Percentiles rank a stretch among this genome's conserved stretches.
These are phyloP conservation scores for Candolleomyces eurysporus DNA, from an alignment of 768 basidiomycete genomes.

Conservation along the genomic window DNA sequence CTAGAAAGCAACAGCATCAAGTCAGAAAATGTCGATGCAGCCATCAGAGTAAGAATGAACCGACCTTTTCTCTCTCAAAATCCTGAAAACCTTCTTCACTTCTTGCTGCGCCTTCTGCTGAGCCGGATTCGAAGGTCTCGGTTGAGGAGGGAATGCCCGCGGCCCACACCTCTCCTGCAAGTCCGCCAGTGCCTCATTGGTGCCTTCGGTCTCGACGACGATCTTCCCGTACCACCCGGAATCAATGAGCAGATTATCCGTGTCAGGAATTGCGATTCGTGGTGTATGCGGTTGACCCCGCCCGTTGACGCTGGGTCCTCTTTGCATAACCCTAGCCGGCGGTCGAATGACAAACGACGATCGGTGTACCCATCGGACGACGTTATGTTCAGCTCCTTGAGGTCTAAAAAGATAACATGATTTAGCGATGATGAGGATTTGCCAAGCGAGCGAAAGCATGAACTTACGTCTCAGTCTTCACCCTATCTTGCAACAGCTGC, in stretches of 20 bases:
- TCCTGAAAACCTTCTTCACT: slow-evolving; percentile 51
- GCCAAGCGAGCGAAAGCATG: background rate
- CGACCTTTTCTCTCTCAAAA: slow-evolving; percentile 75
- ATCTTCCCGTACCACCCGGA: slow-evolving; percentile 82
- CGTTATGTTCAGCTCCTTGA: slow-evolving; percentile 74
- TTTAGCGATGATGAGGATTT: slow-evolving; percentile 2
- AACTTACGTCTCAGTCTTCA: slow-evolving; percentile 78
- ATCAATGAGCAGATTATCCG: slow-evolving; percentile 60
- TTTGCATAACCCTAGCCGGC: slow-evolving; percentile 29
- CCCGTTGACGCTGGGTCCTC: slow-evolving; percentile 24
- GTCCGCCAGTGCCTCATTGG: slow-evolving; percentile 80
- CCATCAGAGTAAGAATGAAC: slow-evolving; percentile 24
- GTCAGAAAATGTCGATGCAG: slow-evolving; percentile 2
- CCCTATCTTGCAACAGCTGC: slow-evolving; percentile 74
- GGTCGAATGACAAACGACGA: slow-evolving; percentile 72
- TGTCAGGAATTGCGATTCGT: slow-evolving; percentile 54
- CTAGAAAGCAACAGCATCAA: slow-evolving; percentile 30
- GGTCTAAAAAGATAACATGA: slow-evolving; percentile 43
- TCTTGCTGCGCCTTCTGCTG: slow-evolving; percentile 20
- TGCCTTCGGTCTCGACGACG: slow-evolving; percentile 83
- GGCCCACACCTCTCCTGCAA: slow-evolving; percentile 71
- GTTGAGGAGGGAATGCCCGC: slow-evolving; percentile 62
- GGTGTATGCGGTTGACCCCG: slow-evolving; percentile 19
- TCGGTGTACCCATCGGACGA: slow-evolving; percentile 84
- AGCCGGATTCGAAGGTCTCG: slow-evolving; percentile 41